A percentile compares a stretch with the other conserved stretches of the same genome.
Conservation (phyloP, 495 filamentous ascomycete species). For the Aspergillus heteromorphus region DNA sequence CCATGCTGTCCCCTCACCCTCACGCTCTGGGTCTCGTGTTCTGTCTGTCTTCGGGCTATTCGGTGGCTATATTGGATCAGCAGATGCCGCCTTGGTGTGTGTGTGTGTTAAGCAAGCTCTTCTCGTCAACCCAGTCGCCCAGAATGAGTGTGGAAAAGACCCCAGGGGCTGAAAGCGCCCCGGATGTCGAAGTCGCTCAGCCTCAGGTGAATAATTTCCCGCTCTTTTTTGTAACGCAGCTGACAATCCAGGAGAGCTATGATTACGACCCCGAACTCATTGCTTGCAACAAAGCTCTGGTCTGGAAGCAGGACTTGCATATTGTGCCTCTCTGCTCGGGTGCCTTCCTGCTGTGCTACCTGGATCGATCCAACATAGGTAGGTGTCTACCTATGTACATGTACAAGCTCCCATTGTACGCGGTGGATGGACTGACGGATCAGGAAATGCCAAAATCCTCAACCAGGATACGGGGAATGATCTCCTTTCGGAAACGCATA, state of each 20-base stretch:
- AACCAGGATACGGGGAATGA: constrained; percentile 56
- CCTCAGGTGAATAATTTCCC: neutral
- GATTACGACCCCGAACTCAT: constrained; percentile 7
- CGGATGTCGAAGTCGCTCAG: constrained; percentile 5
- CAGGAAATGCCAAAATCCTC: constrained; percentile 58
- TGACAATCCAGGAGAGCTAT: neutral
- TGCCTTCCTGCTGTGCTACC: constrained; percentile 61
- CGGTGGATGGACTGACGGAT: neutral
- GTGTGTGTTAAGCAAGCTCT: too few relatives aligned
- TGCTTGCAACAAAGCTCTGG: constrained; percentile 32
- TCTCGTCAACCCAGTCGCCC: too few relatives aligned
- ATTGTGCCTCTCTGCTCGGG: constrained; percentile 54
- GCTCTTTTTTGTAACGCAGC: neutral
- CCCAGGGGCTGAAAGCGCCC: neutral
- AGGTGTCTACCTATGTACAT: too few relatives aligned
- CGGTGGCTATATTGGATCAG: too few relatives aligned
- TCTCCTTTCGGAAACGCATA: constrained; percentile 56
- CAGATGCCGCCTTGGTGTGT: too few relatives aligned
- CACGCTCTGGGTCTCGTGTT: too few relatives aligned
- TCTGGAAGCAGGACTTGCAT: constrained; percentile 56
- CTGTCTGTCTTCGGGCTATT: neutral
- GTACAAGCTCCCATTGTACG: neutral
- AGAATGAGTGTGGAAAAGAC: neutral
- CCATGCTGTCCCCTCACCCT: neutral
- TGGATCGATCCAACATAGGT: constrained; percentile 67